Conservation (phyloP, 306 rosid genomes). For the Nissolia schottii region DNA sequence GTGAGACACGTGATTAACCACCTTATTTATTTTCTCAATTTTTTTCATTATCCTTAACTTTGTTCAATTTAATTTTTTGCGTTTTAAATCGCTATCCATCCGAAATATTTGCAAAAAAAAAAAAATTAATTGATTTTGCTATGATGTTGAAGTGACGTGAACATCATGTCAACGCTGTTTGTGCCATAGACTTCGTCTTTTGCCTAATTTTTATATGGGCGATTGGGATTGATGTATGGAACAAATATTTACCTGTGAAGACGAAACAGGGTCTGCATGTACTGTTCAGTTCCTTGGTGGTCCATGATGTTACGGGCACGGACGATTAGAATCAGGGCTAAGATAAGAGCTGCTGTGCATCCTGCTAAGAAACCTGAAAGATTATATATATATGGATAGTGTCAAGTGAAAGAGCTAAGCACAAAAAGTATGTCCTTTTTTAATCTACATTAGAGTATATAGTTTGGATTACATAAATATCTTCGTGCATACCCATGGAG, state of each 20-base stretch:
- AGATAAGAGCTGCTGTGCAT: conserved; percentile 46
- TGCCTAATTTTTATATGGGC: too few species aligned
- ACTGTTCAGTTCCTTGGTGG: conserved; percentile 23
- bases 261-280: conserved; percentile 74
- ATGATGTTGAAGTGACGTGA: too few species aligned
- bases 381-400: not conserved
- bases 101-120: too few species aligned
- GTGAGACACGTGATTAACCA: too few species aligned
- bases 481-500: conserved; percentile 41
- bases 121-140: too few species aligned
- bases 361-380: conserved; percentile 65
- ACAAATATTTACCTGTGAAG: conserved; percentile 49
- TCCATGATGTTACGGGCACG: conserved; percentile 36
- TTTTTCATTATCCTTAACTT: too few species aligned
- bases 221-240: not conserved
- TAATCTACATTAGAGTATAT: not conserved
- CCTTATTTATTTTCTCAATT: too few species aligned
- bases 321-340: conserved; percentile 48
- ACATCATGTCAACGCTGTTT: too few species aligned
- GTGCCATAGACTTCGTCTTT: too few species aligned
- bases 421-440: not conserved
- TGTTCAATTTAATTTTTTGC: too few species aligned
- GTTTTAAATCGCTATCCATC: too few species aligned
- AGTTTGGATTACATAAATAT: not conserved
- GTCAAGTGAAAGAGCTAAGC: not conserved